Evolutionary conservation across 1,284 basidiomycete species (phyloP).

Genomic region (Marasmius sp.): DNA sequence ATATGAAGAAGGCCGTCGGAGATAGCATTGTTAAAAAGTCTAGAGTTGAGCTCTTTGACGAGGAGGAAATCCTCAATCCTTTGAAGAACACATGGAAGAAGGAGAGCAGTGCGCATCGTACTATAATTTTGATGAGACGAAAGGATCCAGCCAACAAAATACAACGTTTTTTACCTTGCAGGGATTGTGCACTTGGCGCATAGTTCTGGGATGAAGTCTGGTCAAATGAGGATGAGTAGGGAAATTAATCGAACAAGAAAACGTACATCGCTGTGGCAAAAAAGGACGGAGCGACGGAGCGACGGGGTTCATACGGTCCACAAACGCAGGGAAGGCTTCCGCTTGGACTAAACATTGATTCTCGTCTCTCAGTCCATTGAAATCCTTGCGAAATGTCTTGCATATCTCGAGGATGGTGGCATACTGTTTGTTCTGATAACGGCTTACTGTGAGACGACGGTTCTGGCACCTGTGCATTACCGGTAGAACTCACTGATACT

Average conservation of each 20-base stretch:
- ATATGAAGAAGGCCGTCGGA: constrained; percentile 57
- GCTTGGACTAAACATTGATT: constrained; percentile 76
- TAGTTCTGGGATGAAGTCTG: constrained; percentile 78
- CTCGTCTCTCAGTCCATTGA: constrained; percentile 59
- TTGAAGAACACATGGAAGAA: constrained; percentile 70
- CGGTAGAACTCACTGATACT: constrained; percentile 1
- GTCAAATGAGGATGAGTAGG: neutral
- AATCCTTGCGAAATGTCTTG: constrained; percentile 56
- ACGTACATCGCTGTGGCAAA: neutral
- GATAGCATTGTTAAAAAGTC: constrained; percentile 60
- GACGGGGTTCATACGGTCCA: constrained; percentile 58
- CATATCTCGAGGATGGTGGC: constrained; percentile 64
- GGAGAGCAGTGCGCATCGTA: constrained; percentile 60
- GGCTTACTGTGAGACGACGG: no score
- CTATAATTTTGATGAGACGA: constrained; percentile 33
- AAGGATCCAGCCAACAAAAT: constrained; percentile 3
- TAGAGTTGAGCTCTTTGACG: constrained; percentile 75
- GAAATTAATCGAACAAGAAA: neutral
- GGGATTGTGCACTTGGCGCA: constrained; percentile 71
- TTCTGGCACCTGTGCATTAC: neutral
- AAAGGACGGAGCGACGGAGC: constrained; percentile 16
- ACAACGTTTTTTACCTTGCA: constrained; percentile 53
- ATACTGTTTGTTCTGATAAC: constrained; percentile 43
- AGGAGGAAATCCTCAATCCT: constrained; percentile 71
- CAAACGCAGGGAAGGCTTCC: constrained; percentile 41